Evolutionary conservation across 768 basidiomycete genomes (phyloP).

Genomic region (Rhodotorula taiwanensis): DNA sequence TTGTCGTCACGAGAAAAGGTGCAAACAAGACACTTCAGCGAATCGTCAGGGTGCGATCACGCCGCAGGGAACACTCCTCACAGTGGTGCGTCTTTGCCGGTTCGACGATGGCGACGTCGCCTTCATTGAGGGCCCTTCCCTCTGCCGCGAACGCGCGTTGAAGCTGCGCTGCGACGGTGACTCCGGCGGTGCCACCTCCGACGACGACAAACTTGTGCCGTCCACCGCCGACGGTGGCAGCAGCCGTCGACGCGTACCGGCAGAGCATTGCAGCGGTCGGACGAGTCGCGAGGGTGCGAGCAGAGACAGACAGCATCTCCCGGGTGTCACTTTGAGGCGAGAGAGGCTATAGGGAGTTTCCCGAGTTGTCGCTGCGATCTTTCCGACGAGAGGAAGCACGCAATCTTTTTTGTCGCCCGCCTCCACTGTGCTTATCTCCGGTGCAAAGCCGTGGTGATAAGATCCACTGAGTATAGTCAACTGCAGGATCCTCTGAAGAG

Average conservation of each 20-base stretch:
- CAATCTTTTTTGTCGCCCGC: too few species aligned
- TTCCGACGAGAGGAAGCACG: too few species aligned
- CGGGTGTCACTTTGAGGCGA: too few species aligned
- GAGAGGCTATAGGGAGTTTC: too few species aligned
- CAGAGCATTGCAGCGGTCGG: constrained; percentile 2
- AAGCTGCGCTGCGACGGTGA: constrained; percentile 80
- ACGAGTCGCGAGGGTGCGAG: not conserved
- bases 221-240: too few species aligned
- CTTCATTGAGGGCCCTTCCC: constrained; percentile 59
- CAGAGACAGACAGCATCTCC: not conserved
- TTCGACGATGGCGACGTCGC: constrained; percentile 82
- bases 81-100: constrained; percentile 76
- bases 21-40: constrained; percentile 11
- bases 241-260: constrained; percentile 38
- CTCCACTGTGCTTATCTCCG: too few species aligned
- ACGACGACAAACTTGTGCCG: constrained; percentile 66
- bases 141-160: constrained; percentile 68
- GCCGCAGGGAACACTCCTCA: too few species aligned
- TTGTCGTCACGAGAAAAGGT: too few species aligned
- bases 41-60: constrained; percentile 2
- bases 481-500: too few species aligned
- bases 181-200: constrained; percentile 63
- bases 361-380: too few species aligned
- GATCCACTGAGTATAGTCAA: too few species aligned
- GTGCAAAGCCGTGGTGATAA: too few species aligned